A percentile compares a stretch with the other conserved stretches of the same genome.
These are phyloP conservation scores for Pterocarpus macrocarpus DNA, from an alignment of 306 rosid species.

Conservation along the genomic window DNA sequence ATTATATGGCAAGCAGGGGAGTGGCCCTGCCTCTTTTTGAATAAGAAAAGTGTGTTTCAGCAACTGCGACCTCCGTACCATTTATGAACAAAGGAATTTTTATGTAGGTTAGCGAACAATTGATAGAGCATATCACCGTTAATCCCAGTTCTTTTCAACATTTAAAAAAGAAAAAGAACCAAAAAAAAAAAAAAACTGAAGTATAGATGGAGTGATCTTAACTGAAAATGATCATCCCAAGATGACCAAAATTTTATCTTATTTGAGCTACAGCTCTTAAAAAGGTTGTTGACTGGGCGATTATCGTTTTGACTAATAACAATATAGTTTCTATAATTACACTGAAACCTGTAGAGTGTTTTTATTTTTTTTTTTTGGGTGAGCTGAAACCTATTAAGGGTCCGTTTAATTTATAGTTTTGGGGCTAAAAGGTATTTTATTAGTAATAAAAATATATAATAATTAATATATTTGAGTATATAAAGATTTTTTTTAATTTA, in stretches of 20 bases:
- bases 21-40: conserved; percentile 22
- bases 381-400: background rate
- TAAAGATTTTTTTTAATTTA: no score
- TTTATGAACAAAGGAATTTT: background rate
- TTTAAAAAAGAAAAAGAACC: background rate
- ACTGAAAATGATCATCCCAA: background rate
- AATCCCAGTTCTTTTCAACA: background rate
- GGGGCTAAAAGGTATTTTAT: no score
- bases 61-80: background rate
- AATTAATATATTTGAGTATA: no score
- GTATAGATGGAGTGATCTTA: background rate
- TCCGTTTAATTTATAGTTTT: no score
- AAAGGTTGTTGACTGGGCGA: background rate
- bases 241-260: background rate
- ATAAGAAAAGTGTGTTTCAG: conserved; percentile 1
- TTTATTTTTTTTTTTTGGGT: no score
- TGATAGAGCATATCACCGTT: background rate
- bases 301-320: background rate
- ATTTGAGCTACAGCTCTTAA: background rate
- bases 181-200: background rate
- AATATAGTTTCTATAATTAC: background rate
- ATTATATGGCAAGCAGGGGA: conserved; percentile 28
- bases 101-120: background rate
- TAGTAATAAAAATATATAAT: no score
- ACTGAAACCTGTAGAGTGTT: no score